Evolutionary conservation across 1,284 basidiomycete species (phyloP).

Genomic region (Erythrobasidium hasegawianum): DNA sequence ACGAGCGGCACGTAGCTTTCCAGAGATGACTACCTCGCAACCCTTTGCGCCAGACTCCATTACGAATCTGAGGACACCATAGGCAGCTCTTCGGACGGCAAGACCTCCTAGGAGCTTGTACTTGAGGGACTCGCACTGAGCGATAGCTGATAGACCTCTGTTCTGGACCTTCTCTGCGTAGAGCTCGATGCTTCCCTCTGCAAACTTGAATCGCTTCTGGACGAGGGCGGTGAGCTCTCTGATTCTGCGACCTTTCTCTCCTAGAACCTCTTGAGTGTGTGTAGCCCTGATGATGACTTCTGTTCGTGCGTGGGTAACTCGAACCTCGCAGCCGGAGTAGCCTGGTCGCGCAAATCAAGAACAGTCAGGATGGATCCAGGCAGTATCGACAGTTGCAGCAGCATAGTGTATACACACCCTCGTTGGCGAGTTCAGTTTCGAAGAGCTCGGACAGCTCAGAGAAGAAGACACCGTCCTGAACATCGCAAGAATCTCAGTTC

Average conservation of each 20-base stretch:
- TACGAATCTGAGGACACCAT: slow-evolving; percentile 99
- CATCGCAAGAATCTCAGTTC: too few species aligned
- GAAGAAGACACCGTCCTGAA: slow-evolving; percentile 86
- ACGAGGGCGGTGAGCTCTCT: slow-evolving; percentile 97
- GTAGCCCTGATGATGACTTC: slow-evolving; percentile 99
- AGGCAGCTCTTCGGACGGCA: slow-evolving; percentile 98
- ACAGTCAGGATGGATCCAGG: too few species aligned
- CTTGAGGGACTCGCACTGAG: slow-evolving; percentile 96
- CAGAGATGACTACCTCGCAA: slow-evolving; percentile 98
- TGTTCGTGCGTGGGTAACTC: slow-evolving; percentile 97
- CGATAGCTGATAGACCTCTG: slow-evolving; percentile 97
- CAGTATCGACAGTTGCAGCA: too few species aligned
- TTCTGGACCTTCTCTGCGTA: slow-evolving; percentile 98
- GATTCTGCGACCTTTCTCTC: slow-evolving; percentile 99
- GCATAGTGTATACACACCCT: slow-evolving; percentile 56
- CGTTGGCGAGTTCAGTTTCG: slow-evolving; percentile 97
- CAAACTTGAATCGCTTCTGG: slow-evolving; percentile 99
- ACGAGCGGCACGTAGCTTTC: slow-evolving; percentile 98
- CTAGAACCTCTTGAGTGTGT: slow-evolving; percentile 98
- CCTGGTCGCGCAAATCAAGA: slow-evolving; percentile 52
- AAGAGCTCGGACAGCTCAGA: slow-evolving; percentile 50
- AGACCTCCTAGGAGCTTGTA: slow-evolving; percentile 99
- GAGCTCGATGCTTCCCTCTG: slow-evolving; percentile 96
- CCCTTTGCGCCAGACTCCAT: slow-evolving; percentile 99
- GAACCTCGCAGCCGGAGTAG: slow-evolving; percentile 99